Percentiles rank a stretch among this genome's conserved stretches.
phyloP scores from a whole-genome alignment of 2,329 filamentous ascomycete species.

The Scopulariopsis brevicaulis region DNA sequence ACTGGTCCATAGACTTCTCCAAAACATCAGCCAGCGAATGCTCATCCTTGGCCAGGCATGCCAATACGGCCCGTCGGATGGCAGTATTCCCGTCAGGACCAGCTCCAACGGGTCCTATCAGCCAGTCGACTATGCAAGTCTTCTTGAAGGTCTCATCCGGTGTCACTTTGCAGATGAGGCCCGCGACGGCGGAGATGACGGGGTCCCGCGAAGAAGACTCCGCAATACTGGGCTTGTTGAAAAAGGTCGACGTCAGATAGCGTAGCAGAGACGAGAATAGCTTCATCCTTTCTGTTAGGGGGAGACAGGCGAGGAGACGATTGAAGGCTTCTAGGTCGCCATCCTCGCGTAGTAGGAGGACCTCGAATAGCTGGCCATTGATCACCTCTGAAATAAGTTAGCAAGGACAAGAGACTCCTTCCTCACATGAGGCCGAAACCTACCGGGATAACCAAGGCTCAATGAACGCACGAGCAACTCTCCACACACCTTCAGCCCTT shows the following conservation, averaged over 20 bases:
- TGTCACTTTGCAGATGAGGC: slow-evolving; percentile 39
- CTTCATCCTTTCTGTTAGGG: slow-evolving; percentile 11
- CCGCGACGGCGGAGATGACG: slow-evolving; percentile 44
- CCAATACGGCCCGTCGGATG: slow-evolving; percentile 55
- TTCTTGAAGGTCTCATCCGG: slow-evolving; percentile 34
- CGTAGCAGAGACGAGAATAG: slow-evolving; percentile 15
- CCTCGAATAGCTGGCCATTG: slow-evolving; percentile 16
- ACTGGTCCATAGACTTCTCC: slow-evolving; percentile 59
- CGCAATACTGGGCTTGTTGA: slow-evolving; percentile 22
- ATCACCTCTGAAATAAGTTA: slow-evolving; percentile 3
- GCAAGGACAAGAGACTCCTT: not conserved
- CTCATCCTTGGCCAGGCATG: slow-evolving; percentile 39
- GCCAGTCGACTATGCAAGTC: slow-evolving; percentile 45
- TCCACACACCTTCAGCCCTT: slow-evolving; percentile 28
- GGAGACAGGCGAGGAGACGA: slow-evolving; percentile 9
- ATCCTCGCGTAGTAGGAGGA: slow-evolving; percentile 22
- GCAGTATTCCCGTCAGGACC: slow-evolving; percentile 52
- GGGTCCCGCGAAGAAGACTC: slow-evolving; percentile 9
- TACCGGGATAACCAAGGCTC: slow-evolving; percentile 63
- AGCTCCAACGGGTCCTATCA: slow-evolving; percentile 51
- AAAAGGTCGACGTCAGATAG: slow-evolving; percentile 32
- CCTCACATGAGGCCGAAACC: slow-evolving; percentile 8
- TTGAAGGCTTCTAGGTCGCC: slow-evolving; percentile 13
- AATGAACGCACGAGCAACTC: slow-evolving; percentile 47
- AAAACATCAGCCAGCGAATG: slow-evolving; percentile 43